Base-by-base conservation (phyloP, 2,329 filamentous ascomycete species). In the Acarospora socialis region DNA sequence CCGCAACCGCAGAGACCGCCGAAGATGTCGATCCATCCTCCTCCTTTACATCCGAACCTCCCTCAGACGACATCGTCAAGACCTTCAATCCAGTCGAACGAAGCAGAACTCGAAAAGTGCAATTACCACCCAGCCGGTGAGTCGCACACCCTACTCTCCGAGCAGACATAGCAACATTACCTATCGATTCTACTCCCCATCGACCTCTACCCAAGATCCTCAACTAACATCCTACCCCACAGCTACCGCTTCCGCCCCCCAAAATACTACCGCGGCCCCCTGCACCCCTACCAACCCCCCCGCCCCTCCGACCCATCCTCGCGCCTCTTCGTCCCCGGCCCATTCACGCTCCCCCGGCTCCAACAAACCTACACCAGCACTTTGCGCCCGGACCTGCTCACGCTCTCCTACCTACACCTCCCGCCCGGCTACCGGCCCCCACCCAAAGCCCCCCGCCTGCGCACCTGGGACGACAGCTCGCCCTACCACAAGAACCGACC, bases 221-320 rank as follows among this genome's bases (percentile, higher is more conserved):
- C 16, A 13, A 23, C 35, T 38, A 31, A 35, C 33, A 33, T 4
- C 10, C 8, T 21, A 30, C 12, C 32, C 30, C 38, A 17, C 40
- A 92, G 87, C 68, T 98, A 95, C 62, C 81, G 92, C 59, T 95
- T 80, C 58, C 83, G 86, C 43, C 78, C 87, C 30, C 90, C 90
- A 41, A 90, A 87, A 61, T 98, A 86, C 68, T 77, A 93, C 57
- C 81, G 87, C 49, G 90, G 90, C 35, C 86, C 86, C 42, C 68
- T 95, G 15, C 86, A 95, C 54, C 90, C 90, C 30, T 75, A 94
- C 49, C 83, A 93, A 61, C 7, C 22, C 22, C 87, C 83, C n/a
- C 69, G 75, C 22, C 70, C 76, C 31, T 90, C 86, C 40, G 81
- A 94, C 48, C 86, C 86, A 1, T 70, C 78, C 17, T 93, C 90